These are phyloP conservation scores for Fusarium keratoplasticum DNA, from an alignment of 2,329 filamentous ascomycete genomes.

Conservation along the genomic window DNA sequence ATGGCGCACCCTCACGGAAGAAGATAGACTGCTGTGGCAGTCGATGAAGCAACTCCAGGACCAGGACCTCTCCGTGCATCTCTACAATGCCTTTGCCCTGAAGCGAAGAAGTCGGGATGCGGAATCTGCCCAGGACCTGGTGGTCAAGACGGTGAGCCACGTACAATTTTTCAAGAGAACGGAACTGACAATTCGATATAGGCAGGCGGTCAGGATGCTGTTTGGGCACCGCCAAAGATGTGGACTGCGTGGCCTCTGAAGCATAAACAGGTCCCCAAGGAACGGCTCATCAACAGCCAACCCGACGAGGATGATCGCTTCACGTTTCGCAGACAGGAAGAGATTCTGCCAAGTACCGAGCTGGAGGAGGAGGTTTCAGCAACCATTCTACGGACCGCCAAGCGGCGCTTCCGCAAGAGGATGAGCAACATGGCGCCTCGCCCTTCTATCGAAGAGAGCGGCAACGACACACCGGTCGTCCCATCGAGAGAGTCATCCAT, in stretches of 20 bases:
- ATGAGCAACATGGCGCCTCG: slow-evolving; percentile 30
- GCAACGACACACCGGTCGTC: slow-evolving; percentile 6
- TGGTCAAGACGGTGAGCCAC: slow-evolving; percentile 44
- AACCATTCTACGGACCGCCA: slow-evolving; percentile 73
- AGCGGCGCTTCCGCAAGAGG: slow-evolving; percentile 66
- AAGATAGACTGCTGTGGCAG: slow-evolving; percentile 71
- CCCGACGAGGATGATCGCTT: slow-evolving; percentile 62
- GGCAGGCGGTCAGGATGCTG: slow-evolving; percentile 45
- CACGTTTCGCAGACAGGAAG: slow-evolving; percentile 60
- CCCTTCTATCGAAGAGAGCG: slow-evolving; percentile 39
- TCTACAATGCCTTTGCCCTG: slow-evolving; percentile 82
- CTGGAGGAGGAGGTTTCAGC: slow-evolving; percentile 79
- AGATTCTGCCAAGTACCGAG: slow-evolving; percentile 65
- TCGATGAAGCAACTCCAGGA: slow-evolving; percentile 73
- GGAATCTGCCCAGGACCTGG: slow-evolving; percentile 44
- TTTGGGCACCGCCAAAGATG: slow-evolving; percentile 65
- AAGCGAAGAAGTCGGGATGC: slow-evolving; percentile 56
- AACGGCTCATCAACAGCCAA: slow-evolving; percentile 60
- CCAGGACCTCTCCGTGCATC: slow-evolving; percentile 77
- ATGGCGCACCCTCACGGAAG: slow-evolving; percentile 72
- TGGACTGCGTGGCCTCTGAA: slow-evolving; percentile 92
- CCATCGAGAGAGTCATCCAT: slow-evolving; percentile 35
- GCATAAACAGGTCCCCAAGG: slow-evolving; percentile 69
- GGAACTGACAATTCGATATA: slow-evolving; percentile 18
- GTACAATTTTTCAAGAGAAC: background rate